phyloP scores from a whole-genome alignment of 768 basidiomycete genomes.

The Solioccasus polychromus region DNA sequence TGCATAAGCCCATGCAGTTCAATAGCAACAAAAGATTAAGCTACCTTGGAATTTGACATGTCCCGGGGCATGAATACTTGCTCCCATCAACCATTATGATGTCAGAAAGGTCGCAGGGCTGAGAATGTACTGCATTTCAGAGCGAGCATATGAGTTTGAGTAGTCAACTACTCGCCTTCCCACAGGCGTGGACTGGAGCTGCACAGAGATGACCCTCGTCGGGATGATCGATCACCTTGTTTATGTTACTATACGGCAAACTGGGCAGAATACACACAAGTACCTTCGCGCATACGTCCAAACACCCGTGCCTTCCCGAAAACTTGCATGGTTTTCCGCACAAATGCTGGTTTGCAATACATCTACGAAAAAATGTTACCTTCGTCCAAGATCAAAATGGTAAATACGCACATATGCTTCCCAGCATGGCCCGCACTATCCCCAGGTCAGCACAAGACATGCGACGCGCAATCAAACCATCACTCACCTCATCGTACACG shows the following conservation, averaged over 20 bases:
- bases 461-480: not conserved
- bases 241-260: not conserved
- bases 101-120: constrained; percentile 44
- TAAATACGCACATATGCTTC: constrained; percentile 45
- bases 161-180: constrained; percentile 36
- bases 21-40: not conserved
- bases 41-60: constrained; percentile 44
- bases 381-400: accelerated
- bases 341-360: constrained; percentile 48
- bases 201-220: constrained; percentile 54
- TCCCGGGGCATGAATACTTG: constrained; percentile 39
- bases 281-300: constrained; percentile 52
- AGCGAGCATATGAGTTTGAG: not conserved
- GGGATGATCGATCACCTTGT: constrained; percentile 44
- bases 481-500: constrained; percentile 49
- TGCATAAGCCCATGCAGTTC: not conserved
- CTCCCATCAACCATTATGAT: constrained; percentile 29
- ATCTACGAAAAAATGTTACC: constrained; percentile 36
- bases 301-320: constrained; percentile 47
- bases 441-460: not conserved
- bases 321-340: constrained; percentile 53
- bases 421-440: constrained; percentile 58
- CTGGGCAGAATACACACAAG: no score
- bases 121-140: not conserved
- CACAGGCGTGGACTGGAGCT: constrained; percentile 53